Percentiles rank a stretch among this genome's conserved stretches.
Conservation (phyloP, 1,284 basidiomycete genomes). For the Paramarasmius palmivorus region DNA sequence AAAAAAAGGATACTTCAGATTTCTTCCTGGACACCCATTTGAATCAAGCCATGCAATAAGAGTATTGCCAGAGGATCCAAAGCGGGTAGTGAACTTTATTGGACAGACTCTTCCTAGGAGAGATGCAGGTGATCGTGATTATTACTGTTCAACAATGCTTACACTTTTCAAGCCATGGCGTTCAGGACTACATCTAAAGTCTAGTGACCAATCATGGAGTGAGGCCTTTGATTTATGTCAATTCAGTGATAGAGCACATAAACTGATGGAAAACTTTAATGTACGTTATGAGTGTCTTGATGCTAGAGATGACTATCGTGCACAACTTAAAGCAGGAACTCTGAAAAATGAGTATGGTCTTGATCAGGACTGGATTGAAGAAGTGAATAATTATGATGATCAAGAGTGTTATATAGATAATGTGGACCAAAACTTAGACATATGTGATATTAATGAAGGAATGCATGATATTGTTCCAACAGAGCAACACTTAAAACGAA, state of each 20-base stretch:
- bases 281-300: conserved; percentile 27
- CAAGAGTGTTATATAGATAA: too few species aligned
- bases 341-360: too few species aligned
- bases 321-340: conserved; percentile 12
- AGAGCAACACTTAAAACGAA: too few species aligned
- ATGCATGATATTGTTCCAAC: too few species aligned
- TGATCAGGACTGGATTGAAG: too few species aligned
- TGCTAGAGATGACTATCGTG: conserved; percentile 22
- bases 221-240: conserved; percentile 18
- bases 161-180: conserved; percentile 28
- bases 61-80: not conserved
- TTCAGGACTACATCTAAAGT: conserved; percentile 17
- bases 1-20: not conserved
- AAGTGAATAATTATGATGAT: too few species aligned
- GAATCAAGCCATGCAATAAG: not conserved
- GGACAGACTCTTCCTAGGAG: not conserved
- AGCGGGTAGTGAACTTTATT: not conserved
- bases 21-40: not conserved
- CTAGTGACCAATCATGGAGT: conserved; percentile 18
- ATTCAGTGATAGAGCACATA: conserved; percentile 13
- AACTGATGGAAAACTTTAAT: conserved; percentile 25
- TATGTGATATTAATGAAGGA: too few species aligned
- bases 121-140: conserved; percentile 26
- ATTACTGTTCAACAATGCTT: conserved; percentile 29
- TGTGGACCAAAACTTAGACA: too few species aligned